phyloP scores from a whole-genome alignment of 2,329 filamentous ascomycete species.

The Fonsecaea pedrosoi region DNA sequence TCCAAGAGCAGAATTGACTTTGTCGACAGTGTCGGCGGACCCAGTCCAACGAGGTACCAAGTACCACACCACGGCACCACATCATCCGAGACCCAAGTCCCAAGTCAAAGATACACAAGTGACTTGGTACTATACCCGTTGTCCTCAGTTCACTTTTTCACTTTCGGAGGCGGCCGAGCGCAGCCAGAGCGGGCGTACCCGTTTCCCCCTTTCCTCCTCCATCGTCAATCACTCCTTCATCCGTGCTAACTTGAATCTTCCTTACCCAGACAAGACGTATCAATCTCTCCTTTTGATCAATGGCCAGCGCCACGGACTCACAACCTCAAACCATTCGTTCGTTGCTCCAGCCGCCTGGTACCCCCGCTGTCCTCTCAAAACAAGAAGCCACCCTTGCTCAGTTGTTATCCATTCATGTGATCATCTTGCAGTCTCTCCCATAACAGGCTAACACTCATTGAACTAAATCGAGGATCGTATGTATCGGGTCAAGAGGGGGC shows the following conservation, averaged over 20 bases:
- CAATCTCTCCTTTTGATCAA: not conserved
- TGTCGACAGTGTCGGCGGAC: not conserved
- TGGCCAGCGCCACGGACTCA: not conserved
- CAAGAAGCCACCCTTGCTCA: not conserved
- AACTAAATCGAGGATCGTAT: not conserved
- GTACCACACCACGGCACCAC: not conserved
- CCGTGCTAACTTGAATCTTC: not conserved
- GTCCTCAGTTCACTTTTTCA: not conserved
- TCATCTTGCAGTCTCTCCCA: not conserved
- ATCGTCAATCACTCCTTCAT: constrained; percentile 5
- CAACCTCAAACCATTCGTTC: not conserved
- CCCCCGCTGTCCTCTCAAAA: not conserved
- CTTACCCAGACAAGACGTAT: not conserved
- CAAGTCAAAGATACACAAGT: not conserved
- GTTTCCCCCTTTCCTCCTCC: constrained; percentile 10
- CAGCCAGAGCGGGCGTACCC: constrained; percentile 20
- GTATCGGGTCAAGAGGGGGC: constrained; percentile 17
- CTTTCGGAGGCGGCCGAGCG: constrained; percentile 23
- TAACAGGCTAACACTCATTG: not conserved
- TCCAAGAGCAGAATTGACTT: not conserved
- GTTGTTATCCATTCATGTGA: not conserved
- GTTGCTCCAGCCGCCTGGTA: not conserved
- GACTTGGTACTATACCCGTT: not conserved
- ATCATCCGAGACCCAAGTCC: not conserved
- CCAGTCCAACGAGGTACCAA: not conserved